phyloP scores from a whole-genome alignment of 441 rosid species.

The Erodium texanum region DNA sequence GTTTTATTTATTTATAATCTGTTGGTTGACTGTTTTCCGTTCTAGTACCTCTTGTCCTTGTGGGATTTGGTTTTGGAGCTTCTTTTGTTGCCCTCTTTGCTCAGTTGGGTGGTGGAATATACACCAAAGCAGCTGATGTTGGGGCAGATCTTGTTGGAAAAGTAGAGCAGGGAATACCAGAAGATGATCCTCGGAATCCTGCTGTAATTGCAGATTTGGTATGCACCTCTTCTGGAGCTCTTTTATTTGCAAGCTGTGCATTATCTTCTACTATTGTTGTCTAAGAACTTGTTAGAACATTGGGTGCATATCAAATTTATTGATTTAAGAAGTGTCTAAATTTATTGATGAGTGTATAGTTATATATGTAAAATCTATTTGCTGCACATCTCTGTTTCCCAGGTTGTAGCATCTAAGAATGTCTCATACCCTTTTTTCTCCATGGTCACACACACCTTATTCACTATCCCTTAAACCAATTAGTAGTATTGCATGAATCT shows the following conservation, averaged over 20 bases:
- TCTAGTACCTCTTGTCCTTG: conserved; percentile 95
- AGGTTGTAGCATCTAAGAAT: background rate
- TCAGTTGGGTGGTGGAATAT: conserved; percentile 99
- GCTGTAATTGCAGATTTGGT: conserved; percentile 99
- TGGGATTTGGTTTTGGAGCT: conserved; percentile 99
- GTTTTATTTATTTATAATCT: background rate
- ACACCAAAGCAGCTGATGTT: conserved; percentile 98
- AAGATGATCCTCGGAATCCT: conserved; percentile 99
- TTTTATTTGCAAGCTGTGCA: background rate
- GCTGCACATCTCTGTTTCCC: background rate
- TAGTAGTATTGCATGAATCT: background rate
- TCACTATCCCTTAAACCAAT: background rate
- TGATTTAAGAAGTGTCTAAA: background rate
- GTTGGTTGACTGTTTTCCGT: conserved; percentile 20
- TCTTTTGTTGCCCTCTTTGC: conserved; percentile 98
- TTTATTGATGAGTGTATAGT: background rate
- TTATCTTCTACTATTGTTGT: background rate
- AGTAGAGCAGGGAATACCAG: conserved; percentile 99
- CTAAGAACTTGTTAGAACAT: background rate
- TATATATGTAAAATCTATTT: background rate
- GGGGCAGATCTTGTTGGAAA: conserved; percentile 99
- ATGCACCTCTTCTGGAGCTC: conserved; percentile 15
- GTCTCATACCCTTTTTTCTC: background rate
- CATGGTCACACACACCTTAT: background rate
- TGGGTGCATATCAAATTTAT: background rate